A percentile compares a stretch with the other conserved stretches of the same genome.
These are phyloP conservation scores for grape (Vitis vinifera) DNA, from an alignment of 164 flowering plant species.

Conservation along the genomic window DNA sequence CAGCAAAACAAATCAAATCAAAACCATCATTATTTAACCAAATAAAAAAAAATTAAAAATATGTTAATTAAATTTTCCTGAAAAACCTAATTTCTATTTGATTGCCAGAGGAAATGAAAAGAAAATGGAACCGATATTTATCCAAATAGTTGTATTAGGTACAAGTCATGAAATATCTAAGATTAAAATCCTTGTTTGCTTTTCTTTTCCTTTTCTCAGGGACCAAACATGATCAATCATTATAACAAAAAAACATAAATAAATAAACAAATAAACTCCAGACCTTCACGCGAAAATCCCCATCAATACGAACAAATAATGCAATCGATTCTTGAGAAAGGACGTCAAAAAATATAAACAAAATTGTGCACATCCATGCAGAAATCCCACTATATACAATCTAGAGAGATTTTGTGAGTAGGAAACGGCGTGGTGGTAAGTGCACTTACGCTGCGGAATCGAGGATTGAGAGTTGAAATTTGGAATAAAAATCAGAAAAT, in stretches of 20 bases:
- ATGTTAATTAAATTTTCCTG: no score
- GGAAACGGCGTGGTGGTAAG: no score
- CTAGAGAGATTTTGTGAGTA: no score
- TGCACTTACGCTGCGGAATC: no score
- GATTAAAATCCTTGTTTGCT: background rate
- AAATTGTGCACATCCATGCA: background rate
- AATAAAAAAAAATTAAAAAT: no score
- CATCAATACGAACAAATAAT: slow-evolving; percentile 12
- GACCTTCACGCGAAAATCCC: slow-evolving; percentile 14
- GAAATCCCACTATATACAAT: background rate
- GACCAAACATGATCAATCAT: background rate
- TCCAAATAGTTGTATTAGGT: background rate
- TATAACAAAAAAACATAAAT: background rate
- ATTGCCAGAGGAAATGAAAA: background rate
- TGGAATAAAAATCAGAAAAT: no score
- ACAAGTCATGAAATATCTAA: background rate
- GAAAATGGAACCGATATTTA: background rate
- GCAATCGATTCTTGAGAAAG: slow-evolving; percentile 1
- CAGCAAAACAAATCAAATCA: background rate
- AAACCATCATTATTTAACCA: background rate
- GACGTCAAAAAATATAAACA: background rate
- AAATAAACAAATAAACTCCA: background rate
- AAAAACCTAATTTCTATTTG: background rate
- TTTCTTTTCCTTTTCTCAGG: background rate
- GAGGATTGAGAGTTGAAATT: no score